A percentile compares a stretch with the other conserved stretches of the same genome.
Conservation (phyloP, 257 asterid species). For the Jaltomata sinuosa region DNA sequence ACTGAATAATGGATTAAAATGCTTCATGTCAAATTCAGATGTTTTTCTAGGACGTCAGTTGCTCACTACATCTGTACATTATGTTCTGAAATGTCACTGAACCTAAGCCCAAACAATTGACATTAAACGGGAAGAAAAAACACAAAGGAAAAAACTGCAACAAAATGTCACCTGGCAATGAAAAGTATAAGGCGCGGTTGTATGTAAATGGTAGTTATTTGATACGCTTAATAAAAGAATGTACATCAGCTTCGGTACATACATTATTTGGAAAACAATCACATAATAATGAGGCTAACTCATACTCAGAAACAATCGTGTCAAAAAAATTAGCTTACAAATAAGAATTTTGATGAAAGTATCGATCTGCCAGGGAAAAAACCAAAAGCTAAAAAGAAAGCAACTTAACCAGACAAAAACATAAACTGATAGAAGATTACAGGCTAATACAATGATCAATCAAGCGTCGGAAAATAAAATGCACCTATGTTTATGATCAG, state of each 20-base stretch:
- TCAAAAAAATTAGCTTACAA: background rate
- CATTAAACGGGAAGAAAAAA: background rate
- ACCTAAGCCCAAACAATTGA: background rate
- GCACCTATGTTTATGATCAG: slow-evolving; percentile 11
- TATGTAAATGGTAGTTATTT: background rate
- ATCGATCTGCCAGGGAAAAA: background rate
- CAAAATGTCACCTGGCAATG: background rate
- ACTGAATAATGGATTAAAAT: background rate
- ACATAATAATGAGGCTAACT: background rate
- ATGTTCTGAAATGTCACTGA: background rate
- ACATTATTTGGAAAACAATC: background rate
- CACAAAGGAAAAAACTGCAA: background rate
- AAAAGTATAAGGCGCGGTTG: background rate
- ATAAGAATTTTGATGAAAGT: background rate
- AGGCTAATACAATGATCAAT: background rate
- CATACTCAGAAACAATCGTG: background rate
- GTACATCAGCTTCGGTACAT: background rate
- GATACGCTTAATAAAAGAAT: background rate
- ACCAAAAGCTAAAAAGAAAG: background rate
- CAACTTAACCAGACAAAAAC: background rate
- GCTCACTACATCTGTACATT: background rate
- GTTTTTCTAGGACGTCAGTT: background rate
- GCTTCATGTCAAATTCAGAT: background rate
- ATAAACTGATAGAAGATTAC: background rate
- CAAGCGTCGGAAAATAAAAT: background rate